A percentile compares a stretch with the other conserved stretches of the same genome.
These are phyloP conservation scores for Lentinula edodes DNA, from an alignment of 768 basidiomycete species.

Conservation along the genomic window DNA sequence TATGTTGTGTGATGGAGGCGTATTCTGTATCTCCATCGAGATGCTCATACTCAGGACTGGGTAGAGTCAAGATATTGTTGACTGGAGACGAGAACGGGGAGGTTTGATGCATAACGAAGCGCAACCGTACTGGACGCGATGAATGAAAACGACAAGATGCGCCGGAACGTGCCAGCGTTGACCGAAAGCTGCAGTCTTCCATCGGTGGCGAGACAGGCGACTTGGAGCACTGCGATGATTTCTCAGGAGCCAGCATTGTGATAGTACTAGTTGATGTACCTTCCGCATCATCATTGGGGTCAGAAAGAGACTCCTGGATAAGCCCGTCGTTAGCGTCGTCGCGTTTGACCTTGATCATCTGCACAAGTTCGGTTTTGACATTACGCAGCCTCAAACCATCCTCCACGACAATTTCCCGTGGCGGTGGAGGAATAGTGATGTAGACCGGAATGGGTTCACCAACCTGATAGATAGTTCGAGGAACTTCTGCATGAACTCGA, in stretches of 20 bases:
- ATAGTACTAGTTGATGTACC: conserved; percentile 22
- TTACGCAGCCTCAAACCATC: conserved; percentile 74
- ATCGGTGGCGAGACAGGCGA: conserved; percentile 32
- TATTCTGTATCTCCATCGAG: conserved; percentile 59
- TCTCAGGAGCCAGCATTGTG: conserved; percentile 19
- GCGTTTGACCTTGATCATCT: conserved; percentile 52
- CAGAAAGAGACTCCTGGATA: conserved; percentile 23
- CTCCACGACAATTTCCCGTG: conserved; percentile 58
- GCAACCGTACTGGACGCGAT: conserved; percentile 62
- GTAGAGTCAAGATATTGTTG: conserved; percentile 38
- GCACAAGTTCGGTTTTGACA: conserved; percentile 72
- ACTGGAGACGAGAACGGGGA: conserved; percentile 44
- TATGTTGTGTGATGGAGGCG: conserved; percentile 72
- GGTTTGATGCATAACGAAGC: conserved; percentile 74
- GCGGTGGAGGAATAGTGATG: conserved; percentile 74
- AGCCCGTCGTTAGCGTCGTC: conserved; percentile 20
- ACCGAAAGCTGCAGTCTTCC: conserved; percentile 38
- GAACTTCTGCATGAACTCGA: conserved; percentile 62
- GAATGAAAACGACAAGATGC: conserved; percentile 90
- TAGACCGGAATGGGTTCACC: conserved; percentile 78
- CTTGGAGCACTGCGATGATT: conserved; percentile 32
- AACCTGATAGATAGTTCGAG: conserved; percentile 63
- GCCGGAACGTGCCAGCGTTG: conserved; percentile 77
- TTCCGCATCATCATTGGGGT: conserved; percentile 1
- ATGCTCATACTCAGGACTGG: conserved; percentile 36